A percentile compares a stretch with the other conserved stretches of the same genome.
phyloP scores from a whole-genome alignment of 2,329 filamentous ascomycete genomes.

The Aplosporella prunicola region DNA sequence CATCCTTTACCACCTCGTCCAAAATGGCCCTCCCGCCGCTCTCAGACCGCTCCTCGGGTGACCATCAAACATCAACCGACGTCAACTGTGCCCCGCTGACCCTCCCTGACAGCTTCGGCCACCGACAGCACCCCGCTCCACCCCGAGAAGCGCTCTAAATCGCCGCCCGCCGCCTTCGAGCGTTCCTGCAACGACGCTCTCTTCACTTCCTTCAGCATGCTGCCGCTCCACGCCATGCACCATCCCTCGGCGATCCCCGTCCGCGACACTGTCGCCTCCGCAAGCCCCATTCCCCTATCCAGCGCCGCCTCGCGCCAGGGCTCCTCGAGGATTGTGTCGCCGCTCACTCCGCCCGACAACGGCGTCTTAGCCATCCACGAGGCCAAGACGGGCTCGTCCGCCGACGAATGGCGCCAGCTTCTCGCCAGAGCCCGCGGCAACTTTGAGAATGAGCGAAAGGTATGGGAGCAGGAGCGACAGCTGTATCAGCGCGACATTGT shows the following conservation, averaged over 20 bases:
- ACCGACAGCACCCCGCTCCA: slow-evolving; percentile 9
- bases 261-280: slow-evolving; percentile 9
- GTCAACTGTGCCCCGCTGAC: no score
- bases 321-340: slow-evolving; percentile 4
- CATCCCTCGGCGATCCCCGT: slow-evolving; percentile 5
- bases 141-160: background rate
- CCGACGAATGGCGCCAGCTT: slow-evolving; percentile 9
- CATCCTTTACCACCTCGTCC: no score
- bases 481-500: slow-evolving; percentile 9
- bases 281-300: slow-evolving; percentile 8
- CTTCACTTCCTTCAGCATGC: slow-evolving; percentile 1
- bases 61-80: no score
- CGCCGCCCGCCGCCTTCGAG: slow-evolving; percentile 9
- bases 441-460: slow-evolving; percentile 7
- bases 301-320: slow-evolving; percentile 3
- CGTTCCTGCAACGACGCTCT: slow-evolving; percentile 11
- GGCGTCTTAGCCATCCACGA: background rate
- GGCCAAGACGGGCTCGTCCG: background rate
- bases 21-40: no score
- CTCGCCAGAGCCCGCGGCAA: slow-evolving; percentile 5
- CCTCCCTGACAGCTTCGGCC: slow-evolving; percentile 4
- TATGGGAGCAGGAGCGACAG: slow-evolving; percentile 10
- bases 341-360: slow-evolving; percentile 10
- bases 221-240: slow-evolving; percentile 6
- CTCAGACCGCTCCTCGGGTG: no score